Percentiles rank a stretch among this genome's conserved stretches.
These are phyloP conservation scores for Hypoxylon sp. DNA, from an alignment of 2,329 filamentous ascomycete genomes.

Conservation along the genomic window DNA sequence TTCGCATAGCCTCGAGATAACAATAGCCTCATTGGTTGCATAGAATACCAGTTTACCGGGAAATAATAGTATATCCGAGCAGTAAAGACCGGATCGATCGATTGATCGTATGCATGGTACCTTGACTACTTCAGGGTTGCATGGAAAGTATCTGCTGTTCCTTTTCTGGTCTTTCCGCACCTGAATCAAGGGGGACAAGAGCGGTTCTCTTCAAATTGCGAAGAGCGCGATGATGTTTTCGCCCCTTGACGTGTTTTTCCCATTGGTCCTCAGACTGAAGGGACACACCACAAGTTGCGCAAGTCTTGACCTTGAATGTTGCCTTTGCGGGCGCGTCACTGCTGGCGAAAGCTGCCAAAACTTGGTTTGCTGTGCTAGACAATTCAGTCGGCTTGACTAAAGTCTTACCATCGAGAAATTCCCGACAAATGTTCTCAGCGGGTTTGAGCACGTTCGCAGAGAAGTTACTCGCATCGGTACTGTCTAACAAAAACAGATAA, in stretches of 20 bases:
- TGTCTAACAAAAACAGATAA: conserved; percentile 84
- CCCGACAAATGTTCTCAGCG: conserved; percentile 72
- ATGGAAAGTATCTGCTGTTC: background rate
- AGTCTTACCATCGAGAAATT: conserved; percentile 72
- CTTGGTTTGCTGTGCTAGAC: conserved; percentile 64
- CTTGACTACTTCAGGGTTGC: background rate
- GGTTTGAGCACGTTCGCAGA: conserved; percentile 73
- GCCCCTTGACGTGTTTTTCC: conserved; percentile 62
- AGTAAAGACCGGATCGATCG: background rate
- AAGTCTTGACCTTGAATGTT: conserved; percentile 64
- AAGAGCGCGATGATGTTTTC: conserved; percentile 56
- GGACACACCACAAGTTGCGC: conserved; percentile 79
- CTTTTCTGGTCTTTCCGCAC: background rate
- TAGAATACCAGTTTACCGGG: background rate
- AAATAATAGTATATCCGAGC: background rate
- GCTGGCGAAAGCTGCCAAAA: conserved; percentile 72
- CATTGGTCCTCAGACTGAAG: conserved; percentile 69
- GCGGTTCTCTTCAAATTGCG: conserved; percentile 51
- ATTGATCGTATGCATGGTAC: background rate
- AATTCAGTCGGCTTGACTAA: conserved; percentile 67
- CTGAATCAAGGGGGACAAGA: conserved; percentile 46
- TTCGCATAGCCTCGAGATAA: background rate
- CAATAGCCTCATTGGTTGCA: background rate
- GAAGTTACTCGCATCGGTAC: conserved; percentile 77
- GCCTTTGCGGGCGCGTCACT: conserved; percentile 67